Percentiles rank a stretch among this genome's conserved stretches.
Conservation (phyloP, 225 moss, liverwort and hornwort genomes). For the Takakia lepidozioides region DNA sequence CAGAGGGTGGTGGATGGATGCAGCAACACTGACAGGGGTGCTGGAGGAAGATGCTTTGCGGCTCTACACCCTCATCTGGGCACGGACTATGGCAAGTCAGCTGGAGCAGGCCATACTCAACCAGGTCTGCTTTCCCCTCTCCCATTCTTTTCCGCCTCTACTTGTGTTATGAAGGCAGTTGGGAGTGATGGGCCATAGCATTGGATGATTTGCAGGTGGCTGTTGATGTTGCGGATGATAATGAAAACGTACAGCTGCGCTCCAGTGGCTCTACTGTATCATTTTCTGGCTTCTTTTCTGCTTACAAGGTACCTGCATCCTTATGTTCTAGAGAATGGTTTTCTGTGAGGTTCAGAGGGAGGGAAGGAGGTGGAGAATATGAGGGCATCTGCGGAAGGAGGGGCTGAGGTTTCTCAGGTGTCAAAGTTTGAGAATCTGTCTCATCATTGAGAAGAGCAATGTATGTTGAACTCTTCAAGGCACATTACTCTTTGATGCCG, state of each 20-base stretch:
- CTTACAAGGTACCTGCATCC: slow-evolving; percentile 41
- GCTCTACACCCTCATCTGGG: slow-evolving; percentile 85
- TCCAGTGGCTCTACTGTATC: slow-evolving; percentile 59
- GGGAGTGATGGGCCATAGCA: background rate
- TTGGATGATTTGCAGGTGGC: slow-evolving; percentile 46
- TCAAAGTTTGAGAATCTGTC: too few relatives aligned
- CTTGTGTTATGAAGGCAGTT: background rate
- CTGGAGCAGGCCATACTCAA: slow-evolving; percentile 60
- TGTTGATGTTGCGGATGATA: slow-evolving; percentile 62
- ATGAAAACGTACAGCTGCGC: slow-evolving; percentile 53
- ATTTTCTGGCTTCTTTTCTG: slow-evolving; percentile 70
- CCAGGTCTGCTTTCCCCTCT: slow-evolving; percentile 39
- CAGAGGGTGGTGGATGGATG: slow-evolving; percentile 9
- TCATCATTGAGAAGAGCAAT: too few relatives aligned
- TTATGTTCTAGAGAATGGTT: background rate
- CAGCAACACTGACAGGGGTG: slow-evolving; percentile 69
- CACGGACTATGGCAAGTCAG: slow-evolving; percentile 79
- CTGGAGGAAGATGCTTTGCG: slow-evolving; percentile 86
- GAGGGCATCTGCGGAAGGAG: too few relatives aligned
- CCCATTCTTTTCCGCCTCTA: background rate
- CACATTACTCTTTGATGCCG: too few relatives aligned
- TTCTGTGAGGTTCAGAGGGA: background rate
- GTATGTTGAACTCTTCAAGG: too few relatives aligned
- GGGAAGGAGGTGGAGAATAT: too few relatives aligned
- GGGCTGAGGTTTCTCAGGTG: too few relatives aligned